phyloP scores from a whole-genome alignment of 352 stramenopile species.

The Phytophthora fragariaefolia region DNA sequence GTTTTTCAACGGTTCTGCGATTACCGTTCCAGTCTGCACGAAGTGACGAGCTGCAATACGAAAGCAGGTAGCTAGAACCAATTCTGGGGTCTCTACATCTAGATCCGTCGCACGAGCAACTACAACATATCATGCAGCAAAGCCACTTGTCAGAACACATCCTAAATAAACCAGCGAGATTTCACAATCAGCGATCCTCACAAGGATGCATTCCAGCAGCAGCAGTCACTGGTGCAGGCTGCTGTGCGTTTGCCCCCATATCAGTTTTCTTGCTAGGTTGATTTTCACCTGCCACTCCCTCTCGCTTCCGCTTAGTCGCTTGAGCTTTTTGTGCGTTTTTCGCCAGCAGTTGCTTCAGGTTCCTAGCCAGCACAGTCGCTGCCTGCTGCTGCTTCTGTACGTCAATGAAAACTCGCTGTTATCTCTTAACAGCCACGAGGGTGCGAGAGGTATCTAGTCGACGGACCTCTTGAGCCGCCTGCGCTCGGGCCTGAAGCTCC shows the following conservation, averaged over 20 bases:
- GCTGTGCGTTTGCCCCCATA: not conserved
- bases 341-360: conserved; percentile 34
- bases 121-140: conserved; percentile 16
- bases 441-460: not conserved
- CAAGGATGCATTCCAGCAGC: conserved; percentile 35
- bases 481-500: conserved; percentile 38
- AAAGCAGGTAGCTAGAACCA: conserved; percentile 36
- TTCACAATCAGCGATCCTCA: conserved; percentile 11
- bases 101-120: conserved; percentile 32
- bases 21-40: conserved; percentile 35
- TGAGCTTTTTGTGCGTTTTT: not conserved
- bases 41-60: conserved; percentile 43
- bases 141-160: not conserved
- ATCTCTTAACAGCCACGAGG: too few relatives aligned
- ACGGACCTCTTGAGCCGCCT: conserved; percentile 40
- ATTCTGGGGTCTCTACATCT: conserved; percentile 22
- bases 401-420: too few relatives aligned
- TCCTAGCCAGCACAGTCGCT: conserved; percentile 32
- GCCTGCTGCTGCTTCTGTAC: conserved; percentile 40
- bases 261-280: conserved; percentile 28
- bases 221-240: not conserved
- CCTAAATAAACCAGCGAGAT: not conserved
- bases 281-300: conserved; percentile 14
- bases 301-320: conserved; percentile 33
- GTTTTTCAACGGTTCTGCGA: not conserved